Evolutionary conservation across 768 basidiomycete genomes (phyloP).

Genomic region (Boletus subcaerulescens): DNA sequence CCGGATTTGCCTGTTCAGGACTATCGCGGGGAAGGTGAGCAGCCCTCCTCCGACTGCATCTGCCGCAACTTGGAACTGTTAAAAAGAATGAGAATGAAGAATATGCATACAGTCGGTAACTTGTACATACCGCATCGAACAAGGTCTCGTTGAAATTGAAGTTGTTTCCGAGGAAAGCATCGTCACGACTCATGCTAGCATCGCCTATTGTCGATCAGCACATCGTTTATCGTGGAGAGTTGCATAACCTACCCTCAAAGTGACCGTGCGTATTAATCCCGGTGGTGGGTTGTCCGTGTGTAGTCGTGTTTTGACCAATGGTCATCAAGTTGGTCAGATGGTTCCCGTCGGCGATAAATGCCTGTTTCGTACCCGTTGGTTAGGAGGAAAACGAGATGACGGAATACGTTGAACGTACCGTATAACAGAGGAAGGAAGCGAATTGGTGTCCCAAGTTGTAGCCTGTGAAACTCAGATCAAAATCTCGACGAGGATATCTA

Average conservation of each 20-base stretch:
- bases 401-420: neutral
- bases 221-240: neutral
- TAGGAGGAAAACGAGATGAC: neutral
- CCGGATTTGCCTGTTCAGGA: slow-evolving; percentile 12
- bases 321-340: slow-evolving; percentile 25
- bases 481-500: neutral
- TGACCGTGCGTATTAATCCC: slow-evolving; percentile 21
- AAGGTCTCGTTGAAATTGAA: slow-evolving; percentile 23
- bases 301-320: slow-evolving; percentile 20
- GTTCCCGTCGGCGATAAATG: slow-evolving; percentile 23
- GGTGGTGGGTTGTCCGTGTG: neutral
- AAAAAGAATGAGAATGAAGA: too few relatives aligned
- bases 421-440: slow-evolving; percentile 16
- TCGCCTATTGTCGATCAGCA: slow-evolving; percentile 11
- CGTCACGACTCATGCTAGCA: slow-evolving; percentile 19
- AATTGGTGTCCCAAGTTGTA: slow-evolving; percentile 23
- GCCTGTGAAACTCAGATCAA: slow-evolving; percentile 1
- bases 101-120: too few relatives aligned
- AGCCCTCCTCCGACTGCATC: slow-evolving; percentile 12
- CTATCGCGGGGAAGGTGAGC: slow-evolving; percentile 16
- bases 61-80: slow-evolving; percentile 11
- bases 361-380: neutral
- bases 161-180: slow-evolving; percentile 22
- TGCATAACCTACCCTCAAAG: slow-evolving; percentile 13
- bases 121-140: slow-evolving; percentile 11